Evolutionary conservation across 2,329 filamentous ascomycete genomes (phyloP), one percentile per base, ranked within the genome.

Genomic region (Metarhizium humberi): DNA sequence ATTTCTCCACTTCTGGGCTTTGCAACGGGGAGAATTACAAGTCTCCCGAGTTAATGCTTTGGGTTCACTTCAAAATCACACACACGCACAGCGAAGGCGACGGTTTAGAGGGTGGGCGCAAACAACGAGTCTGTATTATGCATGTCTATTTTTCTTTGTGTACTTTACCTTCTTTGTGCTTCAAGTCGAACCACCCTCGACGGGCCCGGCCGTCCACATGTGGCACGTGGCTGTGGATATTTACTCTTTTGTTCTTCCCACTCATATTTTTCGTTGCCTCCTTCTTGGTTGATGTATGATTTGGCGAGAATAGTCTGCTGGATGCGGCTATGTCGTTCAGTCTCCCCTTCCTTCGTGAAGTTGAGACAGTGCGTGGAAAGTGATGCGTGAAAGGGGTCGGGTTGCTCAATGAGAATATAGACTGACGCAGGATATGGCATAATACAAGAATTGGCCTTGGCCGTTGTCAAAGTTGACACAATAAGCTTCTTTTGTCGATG

Each of bases 381-480:
- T 11, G 47, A 25, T 6, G 10, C n/a, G 32, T 47, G 49, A 14
- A 13, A 36, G 18, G n/a, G n/a, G 34, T 20, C 25, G 51, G 14
- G 32, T 2, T 50, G 30, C 16, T 16, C 32, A 45, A 29, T 16
- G 38, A 50, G 20, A 32, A 50, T 42, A 32, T 50, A 53, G 49
- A 42, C 46, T 54, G 56, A 34, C 59, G 59, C 55, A 61, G 62
- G 57, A 61, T 61, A 64, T 60, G 61, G 32, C 32, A 34, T 34
- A 34, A 34, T 34, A 34, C 34, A 30, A 47, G 16, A 20, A 53
- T 36, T 25, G 6, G 40, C 18, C 8, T 46, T 30, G 45, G 14
- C 45, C 4, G 20, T 48, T 16, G 45, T 48, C 25, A 48, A 20
- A 30, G 45, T 30, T 48, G 7, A 46, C 45, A 48, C 11, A 13